Conservation (phyloP, 305 asterid genomes). For the Rubia balearica region DNA sequence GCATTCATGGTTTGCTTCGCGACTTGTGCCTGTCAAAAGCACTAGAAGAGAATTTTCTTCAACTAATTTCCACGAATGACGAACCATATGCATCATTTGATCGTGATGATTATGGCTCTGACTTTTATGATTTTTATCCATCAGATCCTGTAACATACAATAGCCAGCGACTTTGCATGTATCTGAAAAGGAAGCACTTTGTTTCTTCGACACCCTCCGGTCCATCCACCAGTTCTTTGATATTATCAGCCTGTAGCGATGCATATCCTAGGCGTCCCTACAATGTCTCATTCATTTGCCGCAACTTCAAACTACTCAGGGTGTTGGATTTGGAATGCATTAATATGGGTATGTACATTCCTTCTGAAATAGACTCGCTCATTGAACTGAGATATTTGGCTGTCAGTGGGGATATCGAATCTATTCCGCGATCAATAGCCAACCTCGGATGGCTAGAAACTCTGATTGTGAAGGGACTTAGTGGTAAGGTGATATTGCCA, state of each 20-base stretch:
- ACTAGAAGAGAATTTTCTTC: not conserved
- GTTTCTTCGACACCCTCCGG: constrained; percentile 1
- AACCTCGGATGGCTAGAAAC: constrained; percentile 3
- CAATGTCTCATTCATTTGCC: constrained; percentile 3
- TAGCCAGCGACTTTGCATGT: constrained; percentile 1
- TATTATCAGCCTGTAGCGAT: constrained; percentile 2
- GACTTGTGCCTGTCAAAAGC: constrained; percentile 11
- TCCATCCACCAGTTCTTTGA: constrained; percentile 6
- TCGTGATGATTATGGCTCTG: constrained; percentile 2
- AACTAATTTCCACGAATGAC: not conserved
- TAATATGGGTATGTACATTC: not conserved
- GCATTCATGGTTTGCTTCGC: constrained; percentile 7
- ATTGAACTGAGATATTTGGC: constrained; percentile 7
- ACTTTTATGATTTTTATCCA: constrained; percentile 1
- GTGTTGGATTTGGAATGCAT: constrained; percentile 13
- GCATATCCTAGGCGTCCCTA: constrained; percentile 8
- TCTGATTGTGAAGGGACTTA: constrained; percentile 4
- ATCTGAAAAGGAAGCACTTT: constrained; percentile 4
- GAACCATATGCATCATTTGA: not conserved
- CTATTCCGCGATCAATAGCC: constrained; percentile 4
- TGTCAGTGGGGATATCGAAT: constrained; percentile 6
- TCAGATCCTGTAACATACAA: constrained; percentile 1
- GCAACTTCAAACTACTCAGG: not conserved
- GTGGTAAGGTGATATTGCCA: not conserved
- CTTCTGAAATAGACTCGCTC: constrained; percentile 5